A percentile compares a stretch with the other conserved stretches of the same genome.
phyloP scores from a whole-genome alignment of 2,329 filamentous ascomycete species.

The Bipolaris victoriae region DNA sequence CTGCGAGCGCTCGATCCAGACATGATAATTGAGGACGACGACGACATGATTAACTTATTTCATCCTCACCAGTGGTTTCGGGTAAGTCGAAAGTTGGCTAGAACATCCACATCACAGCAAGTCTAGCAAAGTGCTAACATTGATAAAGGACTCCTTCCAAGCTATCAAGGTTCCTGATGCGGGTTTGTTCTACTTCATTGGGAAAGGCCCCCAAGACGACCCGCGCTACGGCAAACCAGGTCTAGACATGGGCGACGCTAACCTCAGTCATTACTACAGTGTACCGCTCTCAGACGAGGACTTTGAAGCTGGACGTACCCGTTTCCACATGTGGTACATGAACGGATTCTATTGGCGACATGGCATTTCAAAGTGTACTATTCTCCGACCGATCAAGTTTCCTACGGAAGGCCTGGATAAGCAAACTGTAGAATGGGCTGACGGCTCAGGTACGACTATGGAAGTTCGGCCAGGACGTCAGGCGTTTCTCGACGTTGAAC shows the following conservation, averaged over 20 bases:
- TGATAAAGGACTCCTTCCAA: neutral
- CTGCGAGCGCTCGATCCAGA: conserved; percentile 5
- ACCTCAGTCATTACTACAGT: conserved; percentile 5
- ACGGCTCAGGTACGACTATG: neutral
- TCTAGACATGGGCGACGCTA: conserved; percentile 8
- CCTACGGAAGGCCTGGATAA: neutral
- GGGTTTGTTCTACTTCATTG: conserved; percentile 7
- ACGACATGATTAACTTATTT: no score
- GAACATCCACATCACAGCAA: neutral
- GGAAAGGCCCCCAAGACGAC: conserved; percentile 8
- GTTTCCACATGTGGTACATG: conserved; percentile 7
- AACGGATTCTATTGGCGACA: conserved; percentile 1
- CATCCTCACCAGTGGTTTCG: no score
- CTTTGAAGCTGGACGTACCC: conserved; percentile 6
- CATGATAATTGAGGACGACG: neutral
- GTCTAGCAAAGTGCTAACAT: neutral
- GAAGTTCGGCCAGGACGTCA: conserved; percentile 4
- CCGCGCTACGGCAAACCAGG: conserved; percentile 6
- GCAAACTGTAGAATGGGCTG: conserved; percentile 8
- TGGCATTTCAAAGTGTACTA: conserved; percentile 1
- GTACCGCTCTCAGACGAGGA: conserved; percentile 8
- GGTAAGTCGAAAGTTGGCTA: neutral
- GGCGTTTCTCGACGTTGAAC: conserved; percentile 4
- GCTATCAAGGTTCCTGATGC: conserved; percentile 6
- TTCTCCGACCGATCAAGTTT: conserved; percentile 7